These are phyloP conservation scores for Imleria badia DNA, from an alignment of 768 basidiomycete genomes.

Conservation along the genomic window DNA sequence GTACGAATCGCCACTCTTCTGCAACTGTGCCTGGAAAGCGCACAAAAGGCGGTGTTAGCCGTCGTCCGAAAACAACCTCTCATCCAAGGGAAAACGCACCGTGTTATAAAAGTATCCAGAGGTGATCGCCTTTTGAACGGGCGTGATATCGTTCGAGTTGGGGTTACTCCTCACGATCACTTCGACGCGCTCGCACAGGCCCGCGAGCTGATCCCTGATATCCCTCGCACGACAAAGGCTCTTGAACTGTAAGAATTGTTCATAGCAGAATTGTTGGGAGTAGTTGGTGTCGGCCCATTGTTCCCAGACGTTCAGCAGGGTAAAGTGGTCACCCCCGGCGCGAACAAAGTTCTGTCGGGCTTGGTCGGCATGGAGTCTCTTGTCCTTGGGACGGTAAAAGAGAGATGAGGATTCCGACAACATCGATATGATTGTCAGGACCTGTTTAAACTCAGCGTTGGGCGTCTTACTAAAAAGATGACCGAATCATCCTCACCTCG, in stretches of 20 bases:
- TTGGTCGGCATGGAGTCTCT: constrained; percentile 96
- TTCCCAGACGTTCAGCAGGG: constrained; percentile 96
- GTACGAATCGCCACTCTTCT: constrained; percentile 96
- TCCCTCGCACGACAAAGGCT: constrained; percentile 92
- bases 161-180: constrained; percentile 85
- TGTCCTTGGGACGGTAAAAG: constrained; percentile 98
- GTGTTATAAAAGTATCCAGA: constrained; percentile 97
- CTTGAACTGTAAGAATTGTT: constrained; percentile 95
- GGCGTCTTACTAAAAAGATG: background rate
- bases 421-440: constrained; percentile 97
- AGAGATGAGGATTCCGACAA: constrained; percentile 92
- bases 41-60: background rate
- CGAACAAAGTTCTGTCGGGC: constrained; percentile 97
- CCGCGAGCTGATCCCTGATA: constrained; percentile 93
- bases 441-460: constrained; percentile 40
- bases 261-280: constrained; percentile 95
- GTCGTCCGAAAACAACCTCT: background rate
- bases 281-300: constrained; percentile 99
- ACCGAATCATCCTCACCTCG: constrained; percentile 58
- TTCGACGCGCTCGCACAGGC: constrained; percentile 95
- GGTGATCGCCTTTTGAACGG: constrained; percentile 93
- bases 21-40: constrained; percentile 70
- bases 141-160: constrained; percentile 89
- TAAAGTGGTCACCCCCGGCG: constrained; percentile 96
- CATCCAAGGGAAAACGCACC: constrained; percentile 41